A percentile compares a stretch with the other conserved stretches of the same genome.
phyloP scores from a whole-genome alignment of 495 filamentous ascomycete species.

The Xeromyces bisporus region DNA sequence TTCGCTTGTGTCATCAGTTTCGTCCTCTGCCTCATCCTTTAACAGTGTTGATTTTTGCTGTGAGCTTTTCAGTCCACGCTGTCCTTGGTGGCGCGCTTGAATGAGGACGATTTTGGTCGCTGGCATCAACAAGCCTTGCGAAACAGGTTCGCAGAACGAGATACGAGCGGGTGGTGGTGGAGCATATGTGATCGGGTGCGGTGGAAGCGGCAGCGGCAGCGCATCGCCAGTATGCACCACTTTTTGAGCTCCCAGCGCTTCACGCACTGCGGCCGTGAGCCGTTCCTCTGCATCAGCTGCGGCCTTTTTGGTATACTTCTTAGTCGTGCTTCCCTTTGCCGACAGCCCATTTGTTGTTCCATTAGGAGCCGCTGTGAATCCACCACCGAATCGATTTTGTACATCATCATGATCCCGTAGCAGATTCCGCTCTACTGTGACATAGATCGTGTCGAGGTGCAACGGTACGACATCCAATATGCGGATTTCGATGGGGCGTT shows the following conservation, averaged over 20 bases:
- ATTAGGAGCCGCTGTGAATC: constrained; percentile 25
- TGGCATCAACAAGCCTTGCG: constrained; percentile 64
- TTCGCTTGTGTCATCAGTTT: constrained; percentile 68
- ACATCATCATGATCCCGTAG: constrained; percentile 43
- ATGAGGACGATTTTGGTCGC: constrained; percentile 55
- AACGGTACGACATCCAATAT: constrained; percentile 67
- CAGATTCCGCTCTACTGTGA: constrained; percentile 66
- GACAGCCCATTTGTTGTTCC: constrained; percentile 21
- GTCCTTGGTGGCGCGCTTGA: constrained; percentile 34
- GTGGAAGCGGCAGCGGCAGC: constrained; percentile 62
- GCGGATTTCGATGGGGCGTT: constrained; percentile 59
- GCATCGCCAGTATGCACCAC: constrained; percentile 74
- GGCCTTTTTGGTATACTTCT: constrained; percentile 19
- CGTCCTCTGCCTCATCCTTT: constrained; percentile 48
- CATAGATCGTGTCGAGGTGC: constrained; percentile 64
- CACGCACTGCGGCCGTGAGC: constrained; percentile 60
- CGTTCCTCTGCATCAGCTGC: constrained; percentile 38
- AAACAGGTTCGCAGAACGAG: constrained; percentile 53
- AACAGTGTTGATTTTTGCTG: constrained; percentile 19
- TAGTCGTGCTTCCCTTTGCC: constrained; percentile 22
- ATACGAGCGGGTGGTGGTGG: constrained; percentile 56
- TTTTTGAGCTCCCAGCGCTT: constrained; percentile 49
- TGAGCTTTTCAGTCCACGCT: constrained; percentile 16
- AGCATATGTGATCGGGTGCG: constrained; percentile 81
- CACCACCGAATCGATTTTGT: constrained; percentile 45